phyloP scores from a whole-genome alignment of 1,284 basidiomycete species.

The Macrocystidia cucumis region DNA sequence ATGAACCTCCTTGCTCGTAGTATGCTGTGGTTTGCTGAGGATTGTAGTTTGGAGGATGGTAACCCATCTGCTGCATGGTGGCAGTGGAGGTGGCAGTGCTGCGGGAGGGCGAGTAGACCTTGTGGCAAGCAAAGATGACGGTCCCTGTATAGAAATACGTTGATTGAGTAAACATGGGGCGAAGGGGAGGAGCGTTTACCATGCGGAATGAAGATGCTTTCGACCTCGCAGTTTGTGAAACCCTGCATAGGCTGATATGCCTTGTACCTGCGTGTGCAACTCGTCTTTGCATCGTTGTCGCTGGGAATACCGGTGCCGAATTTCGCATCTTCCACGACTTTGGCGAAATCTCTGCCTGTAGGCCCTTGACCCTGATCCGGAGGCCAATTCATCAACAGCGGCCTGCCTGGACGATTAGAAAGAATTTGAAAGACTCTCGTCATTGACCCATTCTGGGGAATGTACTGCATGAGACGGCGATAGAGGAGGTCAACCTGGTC shows the following conservation, averaged over 20 bases:
- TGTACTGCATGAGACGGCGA: slow-evolving; percentile 43
- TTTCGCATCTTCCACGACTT: slow-evolving; percentile 74
- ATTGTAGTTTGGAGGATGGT: slow-evolving; percentile 21
- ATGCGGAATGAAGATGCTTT: slow-evolving; percentile 92
- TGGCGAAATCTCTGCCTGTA: slow-evolving; percentile 75
- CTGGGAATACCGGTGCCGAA: slow-evolving; percentile 42
- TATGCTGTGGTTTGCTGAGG: slow-evolving; percentile 27
- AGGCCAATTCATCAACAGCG: slow-evolving; percentile 83
- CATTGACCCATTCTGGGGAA: slow-evolving; percentile 41
- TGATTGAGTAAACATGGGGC: slow-evolving; percentile 19
- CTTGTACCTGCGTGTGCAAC: slow-evolving; percentile 89
- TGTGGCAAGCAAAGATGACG: slow-evolving; percentile 82
- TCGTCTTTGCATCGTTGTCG: slow-evolving; percentile 76
- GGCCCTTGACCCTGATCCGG: slow-evolving; percentile 62
- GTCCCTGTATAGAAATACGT: slow-evolving; percentile 42
- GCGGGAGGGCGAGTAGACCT: slow-evolving; percentile 44
- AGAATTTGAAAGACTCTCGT: slow-evolving; percentile 81
- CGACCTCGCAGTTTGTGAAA: slow-evolving; percentile 61
- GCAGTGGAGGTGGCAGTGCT: slow-evolving; percentile 26
- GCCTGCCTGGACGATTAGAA: slow-evolving; percentile 42
- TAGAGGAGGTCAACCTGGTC: slow-evolving; percentile 55
- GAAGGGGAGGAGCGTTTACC: slow-evolving; percentile 44
- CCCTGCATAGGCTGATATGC: slow-evolving; percentile 68
- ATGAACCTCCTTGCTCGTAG: slow-evolving; percentile 35
- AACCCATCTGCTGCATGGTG: slow-evolving; percentile 33